A percentile compares a stretch with the other conserved stretches of the same genome.
phyloP scores from a whole-genome alignment of 148 eudicot genomes.

The Vaccinium vitisidaea region DNA sequence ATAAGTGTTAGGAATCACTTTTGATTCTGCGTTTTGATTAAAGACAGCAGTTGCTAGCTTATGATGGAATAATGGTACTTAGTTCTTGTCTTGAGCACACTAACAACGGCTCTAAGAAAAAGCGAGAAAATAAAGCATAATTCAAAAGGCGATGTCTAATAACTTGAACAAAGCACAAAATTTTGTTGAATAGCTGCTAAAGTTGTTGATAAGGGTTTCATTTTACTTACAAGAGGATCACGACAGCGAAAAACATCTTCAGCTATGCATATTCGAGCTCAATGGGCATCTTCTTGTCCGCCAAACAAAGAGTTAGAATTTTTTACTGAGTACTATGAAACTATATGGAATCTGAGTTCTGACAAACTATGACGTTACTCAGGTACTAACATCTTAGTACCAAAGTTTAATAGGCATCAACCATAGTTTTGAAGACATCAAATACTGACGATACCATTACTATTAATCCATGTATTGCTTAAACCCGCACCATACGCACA shows the following conservation, averaged over 20 bases:
- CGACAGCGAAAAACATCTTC: neutral
- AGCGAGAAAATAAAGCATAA: neutral
- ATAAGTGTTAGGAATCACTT: neutral
- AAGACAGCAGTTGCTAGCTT: neutral
- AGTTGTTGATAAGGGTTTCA: neutral
- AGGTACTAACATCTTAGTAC: no score
- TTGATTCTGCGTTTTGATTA: neutral
- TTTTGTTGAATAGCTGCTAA: no score
- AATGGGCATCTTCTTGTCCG: neutral
- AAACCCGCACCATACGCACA: neutral
- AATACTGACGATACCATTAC: neutral
- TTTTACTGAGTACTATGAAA: neutral
- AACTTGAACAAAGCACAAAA: neutral
- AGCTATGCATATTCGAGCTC: neutral
- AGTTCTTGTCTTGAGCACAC: neutral
- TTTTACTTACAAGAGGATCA: neutral
- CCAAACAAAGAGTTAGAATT: neutral
- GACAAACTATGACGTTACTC: neutral
- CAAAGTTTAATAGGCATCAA: neutral
- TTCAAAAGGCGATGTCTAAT: neutral
- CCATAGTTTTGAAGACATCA: neutral
- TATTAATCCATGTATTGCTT: neutral
- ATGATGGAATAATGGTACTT: constrained; percentile 1
- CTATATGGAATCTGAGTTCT: neutral
- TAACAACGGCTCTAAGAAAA: neutral